Evolutionary conservation across 768 basidiomycete genomes (phyloP).

Genomic region (Galerina sulciceps): DNA sequence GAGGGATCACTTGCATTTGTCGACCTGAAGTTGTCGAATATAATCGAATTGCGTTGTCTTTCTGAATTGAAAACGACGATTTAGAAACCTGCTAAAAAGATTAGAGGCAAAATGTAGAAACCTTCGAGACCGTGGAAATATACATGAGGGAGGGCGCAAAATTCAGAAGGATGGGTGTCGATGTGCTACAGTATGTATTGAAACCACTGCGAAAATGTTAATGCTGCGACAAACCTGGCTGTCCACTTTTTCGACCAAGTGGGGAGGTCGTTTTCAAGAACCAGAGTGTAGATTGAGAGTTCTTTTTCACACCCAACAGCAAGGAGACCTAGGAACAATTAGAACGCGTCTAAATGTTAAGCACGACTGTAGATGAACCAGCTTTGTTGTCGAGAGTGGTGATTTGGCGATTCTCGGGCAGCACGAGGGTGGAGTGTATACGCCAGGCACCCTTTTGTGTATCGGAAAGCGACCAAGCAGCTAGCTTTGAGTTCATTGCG

Average conservation of each 20-base stretch:
- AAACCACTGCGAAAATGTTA: conserved; percentile 1
- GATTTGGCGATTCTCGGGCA: conserved; percentile 57
- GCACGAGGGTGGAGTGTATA: conserved; percentile 79
- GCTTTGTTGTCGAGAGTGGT: conserved; percentile 75
- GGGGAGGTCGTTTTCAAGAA: conserved; percentile 80
- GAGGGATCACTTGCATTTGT: conserved; percentile 68
- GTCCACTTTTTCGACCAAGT: conserved; percentile 87
- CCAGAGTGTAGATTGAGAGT: conserved; percentile 76
- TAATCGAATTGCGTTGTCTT: conserved; percentile 61
- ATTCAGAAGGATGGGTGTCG: conserved; percentile 53
- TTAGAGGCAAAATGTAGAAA: conserved; percentile 30
- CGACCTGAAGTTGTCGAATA: conserved; percentile 77
- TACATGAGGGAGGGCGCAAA: conserved; percentile 82
- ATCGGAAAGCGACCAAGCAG: conserved; percentile 80
- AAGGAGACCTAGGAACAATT: conserved; percentile 62
- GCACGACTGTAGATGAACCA: conserved; percentile 45
- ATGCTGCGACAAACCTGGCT: conserved; percentile 46
- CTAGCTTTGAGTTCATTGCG: conserved; percentile 67
- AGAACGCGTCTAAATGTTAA: conserved; percentile 6
- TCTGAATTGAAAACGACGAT: conserved; percentile 36
- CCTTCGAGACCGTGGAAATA: conserved; percentile 67
- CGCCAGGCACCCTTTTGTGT: conserved; percentile 69
- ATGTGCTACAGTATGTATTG: conserved; percentile 31
- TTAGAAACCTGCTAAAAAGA: neutral
- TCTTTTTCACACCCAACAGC: conserved; percentile 65